These are phyloP conservation scores for Mortierella sp. DNA, from an alignment of 371 early-diverging fungal genomes.

Conservation along the genomic window DNA sequence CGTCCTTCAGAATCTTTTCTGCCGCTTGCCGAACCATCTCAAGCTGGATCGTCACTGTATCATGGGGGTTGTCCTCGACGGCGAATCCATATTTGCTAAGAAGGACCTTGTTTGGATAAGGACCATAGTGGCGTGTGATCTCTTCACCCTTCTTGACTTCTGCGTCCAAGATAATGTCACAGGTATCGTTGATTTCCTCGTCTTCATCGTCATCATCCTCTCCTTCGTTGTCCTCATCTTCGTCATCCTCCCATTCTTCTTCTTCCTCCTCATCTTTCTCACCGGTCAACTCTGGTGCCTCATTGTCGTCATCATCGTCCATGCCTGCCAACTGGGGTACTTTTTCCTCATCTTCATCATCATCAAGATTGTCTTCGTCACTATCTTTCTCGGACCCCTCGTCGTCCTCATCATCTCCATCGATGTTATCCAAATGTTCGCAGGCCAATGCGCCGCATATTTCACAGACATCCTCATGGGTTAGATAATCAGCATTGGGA, in stretches of 20 bases:
- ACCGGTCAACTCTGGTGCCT: conserved; percentile 50
- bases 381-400: conserved; percentile 38
- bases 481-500: conserved; percentile 40
- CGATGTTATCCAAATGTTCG: conserved; percentile 29
- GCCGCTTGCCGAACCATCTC: conserved; percentile 46
- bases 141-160: conserved; percentile 74
- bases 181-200: conserved; percentile 65
- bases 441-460: conserved; percentile 45
- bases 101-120: conserved; percentile 75
- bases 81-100: conserved; percentile 88
- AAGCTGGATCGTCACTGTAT: conserved; percentile 67
- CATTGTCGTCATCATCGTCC: conserved; percentile 40
- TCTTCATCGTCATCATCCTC: conserved; percentile 61
- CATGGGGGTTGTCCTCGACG: conserved; percentile 77
- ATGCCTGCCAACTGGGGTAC: conserved; percentile 13
- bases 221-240: conserved; percentile 30
- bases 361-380: neutral
- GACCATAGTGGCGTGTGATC: conserved; percentile 89
- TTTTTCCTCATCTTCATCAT: conserved; percentile 36
- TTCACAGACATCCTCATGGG: conserved; percentile 53
- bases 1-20: conserved; percentile 44
- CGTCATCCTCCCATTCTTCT: conserved; percentile 30
- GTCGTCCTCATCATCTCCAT: conserved; percentile 31
- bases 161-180: conserved; percentile 78
- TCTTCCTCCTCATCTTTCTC: conserved; percentile 45